phyloP scores from a whole-genome alignment of 2,329 filamentous ascomycete genomes.

The Macrophomina pseudophaseolina region DNA sequence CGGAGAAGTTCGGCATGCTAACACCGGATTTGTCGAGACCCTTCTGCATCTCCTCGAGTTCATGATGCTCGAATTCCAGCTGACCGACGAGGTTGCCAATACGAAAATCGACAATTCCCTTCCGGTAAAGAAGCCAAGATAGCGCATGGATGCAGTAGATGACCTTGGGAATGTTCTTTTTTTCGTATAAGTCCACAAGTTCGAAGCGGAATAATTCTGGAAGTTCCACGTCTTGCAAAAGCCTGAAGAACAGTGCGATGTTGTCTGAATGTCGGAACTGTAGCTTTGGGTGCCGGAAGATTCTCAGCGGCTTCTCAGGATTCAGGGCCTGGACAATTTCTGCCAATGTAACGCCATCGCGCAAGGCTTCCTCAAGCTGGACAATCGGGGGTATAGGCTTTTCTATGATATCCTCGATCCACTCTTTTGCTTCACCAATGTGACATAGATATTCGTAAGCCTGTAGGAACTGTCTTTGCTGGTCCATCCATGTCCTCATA shows the following conservation, averaged over 20 bases:
- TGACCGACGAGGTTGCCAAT: slow-evolving; percentile 97
- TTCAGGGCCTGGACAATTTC: slow-evolving; percentile 91
- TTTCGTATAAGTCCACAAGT: slow-evolving; percentile 96
- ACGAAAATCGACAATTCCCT: slow-evolving; percentile 91
- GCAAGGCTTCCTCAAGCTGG: slow-evolving; percentile 87
- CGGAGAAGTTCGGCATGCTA: slow-evolving; percentile 96
- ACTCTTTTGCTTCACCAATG: slow-evolving; percentile 98
- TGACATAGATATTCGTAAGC: slow-evolving; percentile 99
- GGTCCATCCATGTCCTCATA: slow-evolving; percentile 96
- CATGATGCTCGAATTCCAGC: slow-evolving; percentile 95
- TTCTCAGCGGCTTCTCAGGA: slow-evolving; percentile 74
- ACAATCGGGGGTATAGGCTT: slow-evolving; percentile 88
- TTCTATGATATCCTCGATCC: slow-evolving; percentile 93
- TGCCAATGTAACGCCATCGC: slow-evolving; percentile 91
- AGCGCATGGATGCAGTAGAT: slow-evolving; percentile 98
- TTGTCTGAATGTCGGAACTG: slow-evolving; percentile 98
- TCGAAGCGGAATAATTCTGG: slow-evolving; percentile 97
- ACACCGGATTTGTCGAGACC: slow-evolving; percentile 93
- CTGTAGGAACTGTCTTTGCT: slow-evolving; percentile 92
- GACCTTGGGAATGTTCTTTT: slow-evolving; percentile 99
- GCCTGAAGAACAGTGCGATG: slow-evolving; percentile 93
- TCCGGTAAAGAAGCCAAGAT: slow-evolving; percentile 95
- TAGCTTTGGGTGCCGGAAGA: slow-evolving; percentile 83
- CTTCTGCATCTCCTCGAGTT: slow-evolving; percentile 95
- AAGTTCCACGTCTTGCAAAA: slow-evolving; percentile 86